Evolutionary conservation across 2,329 filamentous ascomycete species (phyloP), one percentile per base, ranked within the genome.

Genomic region (Kalmusia sp.): DNA sequence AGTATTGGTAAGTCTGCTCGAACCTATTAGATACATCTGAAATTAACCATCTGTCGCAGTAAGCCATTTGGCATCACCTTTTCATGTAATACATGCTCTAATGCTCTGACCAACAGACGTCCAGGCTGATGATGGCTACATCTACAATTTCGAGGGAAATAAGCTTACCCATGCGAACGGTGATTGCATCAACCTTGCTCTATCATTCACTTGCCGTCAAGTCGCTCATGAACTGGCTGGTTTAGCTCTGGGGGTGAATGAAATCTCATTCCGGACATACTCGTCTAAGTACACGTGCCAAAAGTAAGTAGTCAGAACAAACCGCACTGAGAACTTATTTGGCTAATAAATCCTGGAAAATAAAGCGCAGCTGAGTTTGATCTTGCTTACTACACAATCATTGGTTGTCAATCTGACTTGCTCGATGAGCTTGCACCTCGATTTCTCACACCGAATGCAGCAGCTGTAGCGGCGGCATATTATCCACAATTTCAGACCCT

Each of bases 11-110:
- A 14, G 30, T 33, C 4, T 33, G 27, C 30, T 33, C 4, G 12
- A 14, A 33, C 11, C 30, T 5, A n/a, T 7, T 9, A 14, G 30
- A n/a, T n/a, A n/a, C n/a, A n/a, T n/a, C n/a, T n/a, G n/a, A 33
- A 33, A n/a, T n/a, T 33, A n/a, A 33, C 14, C 14, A 7, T n/a
- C n/a, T n/a, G 6, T 33, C 12, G 14, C 30, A 33, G 30, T 33
- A 33, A 33, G 30, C 30, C n/a, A n/a, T n/a, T n/a, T n/a, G n/a
- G n/a, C n/a, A n/a, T n/a, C n/a, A n/a, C n/a, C n/a, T n/a, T n/a
- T n/a, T n/a, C n/a, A n/a, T n/a, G n/a, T n/a, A n/a, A n/a, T 61
- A 61, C 33, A 28, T 35, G 3, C 33, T 51, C 31, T 61, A 17
- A 17, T 34, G 31, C 5, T 34, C 31, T 11, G 5, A 5, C 5